Conservation (phyloP, 192 early-diverging fungal species). For the Coemansia sp. region DNA sequence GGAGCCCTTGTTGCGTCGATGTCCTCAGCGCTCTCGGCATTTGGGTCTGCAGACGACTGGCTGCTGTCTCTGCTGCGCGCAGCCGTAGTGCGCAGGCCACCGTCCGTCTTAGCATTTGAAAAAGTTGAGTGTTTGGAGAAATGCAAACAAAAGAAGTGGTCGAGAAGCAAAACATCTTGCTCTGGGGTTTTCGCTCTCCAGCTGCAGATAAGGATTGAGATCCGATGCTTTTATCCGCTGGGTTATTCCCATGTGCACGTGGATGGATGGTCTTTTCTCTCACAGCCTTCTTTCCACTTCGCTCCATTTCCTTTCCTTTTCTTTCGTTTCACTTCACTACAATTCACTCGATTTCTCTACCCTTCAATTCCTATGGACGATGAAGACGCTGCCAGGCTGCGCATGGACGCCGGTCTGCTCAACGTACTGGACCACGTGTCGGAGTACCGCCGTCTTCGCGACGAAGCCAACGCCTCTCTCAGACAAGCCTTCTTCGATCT, state of each 20-base stretch:
- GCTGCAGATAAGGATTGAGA: no score
- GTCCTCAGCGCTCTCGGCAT: slow-evolving; percentile 2
- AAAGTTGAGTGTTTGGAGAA: neutral
- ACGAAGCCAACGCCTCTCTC: slow-evolving; percentile 5
- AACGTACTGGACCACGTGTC: slow-evolving; percentile 23
- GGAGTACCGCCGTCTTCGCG: slow-evolving; percentile 35
- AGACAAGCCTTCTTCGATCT: slow-evolving; percentile 44
- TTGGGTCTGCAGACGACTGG: neutral
- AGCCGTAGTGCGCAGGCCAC: neutral
- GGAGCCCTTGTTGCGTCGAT: neutral
- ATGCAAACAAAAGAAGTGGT: no score
- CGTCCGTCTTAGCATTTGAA: neutral
- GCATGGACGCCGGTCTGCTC: slow-evolving; percentile 16
- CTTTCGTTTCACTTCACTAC: no score
- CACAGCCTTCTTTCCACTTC: no score
- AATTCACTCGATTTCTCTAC: neutral
- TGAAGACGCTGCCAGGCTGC: neutral
- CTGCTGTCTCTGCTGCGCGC: neutral
- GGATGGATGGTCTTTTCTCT: no score
- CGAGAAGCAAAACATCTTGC: no score
- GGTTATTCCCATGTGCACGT: no score
- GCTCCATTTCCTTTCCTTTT: no score
- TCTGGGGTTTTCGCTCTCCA: no score
- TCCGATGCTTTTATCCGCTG: no score
- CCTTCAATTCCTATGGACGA: neutral